Conservation (phyloP, 2,329 filamentous ascomycete species). For the Aureobasidium sp. region DNA sequence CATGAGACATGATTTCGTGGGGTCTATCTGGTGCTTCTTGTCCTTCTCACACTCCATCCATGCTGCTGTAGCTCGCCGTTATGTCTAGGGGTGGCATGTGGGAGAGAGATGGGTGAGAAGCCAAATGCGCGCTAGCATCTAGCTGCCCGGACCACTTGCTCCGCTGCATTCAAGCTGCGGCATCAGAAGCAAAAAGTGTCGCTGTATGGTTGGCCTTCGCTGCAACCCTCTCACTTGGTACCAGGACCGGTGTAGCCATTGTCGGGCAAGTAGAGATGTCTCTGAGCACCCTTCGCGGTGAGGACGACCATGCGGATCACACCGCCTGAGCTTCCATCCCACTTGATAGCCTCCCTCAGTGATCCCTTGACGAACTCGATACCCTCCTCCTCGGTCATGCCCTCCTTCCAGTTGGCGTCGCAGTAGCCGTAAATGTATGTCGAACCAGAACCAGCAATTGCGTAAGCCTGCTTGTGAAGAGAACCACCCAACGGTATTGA, state of each 20-base stretch:
- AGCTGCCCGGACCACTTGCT: constrained; percentile 8
- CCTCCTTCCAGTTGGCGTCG: constrained; percentile 90
- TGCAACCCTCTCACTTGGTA: constrained; percentile 29
- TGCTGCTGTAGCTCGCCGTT: background rate
- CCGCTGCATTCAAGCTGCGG: background rate
- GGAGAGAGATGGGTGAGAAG: constrained; percentile 6
- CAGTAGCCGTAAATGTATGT: constrained; percentile 99
- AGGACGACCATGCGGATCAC: constrained; percentile 97
- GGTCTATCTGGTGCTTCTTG: background rate
- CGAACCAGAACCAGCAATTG: constrained; percentile 92
- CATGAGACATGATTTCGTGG: constrained; percentile 9
- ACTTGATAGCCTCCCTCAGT: constrained; percentile 92
- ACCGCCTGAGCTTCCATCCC: constrained; percentile 97
- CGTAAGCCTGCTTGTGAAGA: constrained; percentile 92
- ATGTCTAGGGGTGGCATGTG: background rate
- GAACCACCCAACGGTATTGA: constrained; percentile 94
- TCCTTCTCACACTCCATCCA: background rate
- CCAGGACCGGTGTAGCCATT: constrained; percentile 73
- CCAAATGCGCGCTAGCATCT: constrained; percentile 8
- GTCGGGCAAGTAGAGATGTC: constrained; percentile 94
- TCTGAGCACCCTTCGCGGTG: constrained; percentile 78
- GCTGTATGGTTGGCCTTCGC: background rate
- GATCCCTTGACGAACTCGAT: constrained; percentile 89
- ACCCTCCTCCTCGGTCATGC: constrained; percentile 86
- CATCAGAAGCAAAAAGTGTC: background rate